Evolutionary conservation across 495 filamentous ascomycete species (phyloP).

Genomic region (Penicillium nucicola): DNA sequence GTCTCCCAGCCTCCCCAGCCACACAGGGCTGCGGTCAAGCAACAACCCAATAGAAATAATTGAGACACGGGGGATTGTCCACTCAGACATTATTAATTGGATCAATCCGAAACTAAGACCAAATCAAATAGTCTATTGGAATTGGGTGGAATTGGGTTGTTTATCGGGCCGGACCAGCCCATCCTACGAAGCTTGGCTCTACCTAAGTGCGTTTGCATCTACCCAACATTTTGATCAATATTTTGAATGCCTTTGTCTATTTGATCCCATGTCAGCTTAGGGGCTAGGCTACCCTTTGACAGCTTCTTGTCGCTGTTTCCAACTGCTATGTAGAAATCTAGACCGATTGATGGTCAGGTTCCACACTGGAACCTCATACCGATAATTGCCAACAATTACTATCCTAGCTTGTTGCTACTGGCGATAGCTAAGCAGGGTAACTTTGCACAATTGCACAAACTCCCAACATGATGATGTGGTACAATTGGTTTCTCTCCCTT

Average conservation of each 20-base stretch:
- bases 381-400: slow-evolving; percentile 11
- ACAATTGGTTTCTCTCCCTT: slow-evolving; percentile 14
- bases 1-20: slow-evolving; percentile 32
- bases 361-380: not conserved
- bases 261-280: no score
- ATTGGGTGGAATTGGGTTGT: not conserved
- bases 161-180: slow-evolving; percentile 7
- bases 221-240: no score
- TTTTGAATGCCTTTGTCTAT: no score
- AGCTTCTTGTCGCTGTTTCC: no score
- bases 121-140: slow-evolving; percentile 5
- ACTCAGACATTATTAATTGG: slow-evolving; percentile 15
- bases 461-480: not conserved
- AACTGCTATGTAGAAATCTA: not conserved
- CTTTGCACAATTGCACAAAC: not conserved
- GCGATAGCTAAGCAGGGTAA: slow-evolving; percentile 2
- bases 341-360: not conserved
- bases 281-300: no score
- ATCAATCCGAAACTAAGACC: slow-evolving; percentile 5
- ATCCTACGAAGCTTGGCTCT: slow-evolving; percentile 16
- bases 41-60: slow-evolving; percentile 20
- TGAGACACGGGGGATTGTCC: slow-evolving; percentile 17
- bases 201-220: not conserved
- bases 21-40: slow-evolving; percentile 1
- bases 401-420: slow-evolving; percentile 5